phyloP scores from a whole-genome alignment of 139 green algal species.

The Chlorella sorokiniana region DNA sequence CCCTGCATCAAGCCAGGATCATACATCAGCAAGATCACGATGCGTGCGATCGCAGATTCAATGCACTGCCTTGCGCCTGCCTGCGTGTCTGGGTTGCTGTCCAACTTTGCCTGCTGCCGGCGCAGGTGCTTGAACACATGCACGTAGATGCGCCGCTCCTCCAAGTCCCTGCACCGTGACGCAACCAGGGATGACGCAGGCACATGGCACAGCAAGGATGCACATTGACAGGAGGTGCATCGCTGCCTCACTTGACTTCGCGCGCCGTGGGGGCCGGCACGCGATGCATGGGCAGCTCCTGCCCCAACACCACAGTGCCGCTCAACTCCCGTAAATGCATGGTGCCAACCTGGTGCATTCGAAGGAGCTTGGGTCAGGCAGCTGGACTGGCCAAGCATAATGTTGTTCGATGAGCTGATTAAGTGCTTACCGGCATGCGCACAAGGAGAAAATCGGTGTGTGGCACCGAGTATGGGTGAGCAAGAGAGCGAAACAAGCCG shows the following conservation, averaged over 20 bases:
- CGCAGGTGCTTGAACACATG: slow-evolving; percentile 47
- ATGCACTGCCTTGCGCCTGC: not conserved
- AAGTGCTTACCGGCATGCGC: slow-evolving; percentile 31
- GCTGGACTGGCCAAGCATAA: not conserved
- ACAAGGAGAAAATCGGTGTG: slow-evolving; percentile 84
- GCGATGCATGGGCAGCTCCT: slow-evolving; percentile 71
- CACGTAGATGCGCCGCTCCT: slow-evolving; percentile 48
- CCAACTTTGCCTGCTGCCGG: slow-evolving; percentile 17
- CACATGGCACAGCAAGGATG: not conserved
- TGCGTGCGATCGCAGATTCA: not conserved
- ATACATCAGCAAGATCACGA: too few relatives aligned
- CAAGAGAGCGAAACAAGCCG: slow-evolving; percentile 67
- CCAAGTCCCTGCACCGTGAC: slow-evolving; percentile 25
- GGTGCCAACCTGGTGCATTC: slow-evolving; percentile 36
- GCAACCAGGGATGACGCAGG: not conserved
- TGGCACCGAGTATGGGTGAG: slow-evolving; percentile 50
- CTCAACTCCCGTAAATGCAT: slow-evolving; percentile 73
- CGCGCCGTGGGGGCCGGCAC: slow-evolving; percentile 36
- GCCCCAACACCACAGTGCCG: slow-evolving; percentile 61
- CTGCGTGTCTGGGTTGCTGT: slow-evolving; percentile 24
- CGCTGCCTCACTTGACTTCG: slow-evolving; percentile 40
- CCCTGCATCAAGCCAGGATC: not conserved
- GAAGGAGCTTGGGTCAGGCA: too few relatives aligned
- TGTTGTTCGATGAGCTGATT: not conserved
- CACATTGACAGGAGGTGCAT: slow-evolving; percentile 38